These are phyloP conservation scores for Elaeis oleifera DNA, from an alignment of 202 grass and related monocot species.

Conservation along the genomic window DNA sequence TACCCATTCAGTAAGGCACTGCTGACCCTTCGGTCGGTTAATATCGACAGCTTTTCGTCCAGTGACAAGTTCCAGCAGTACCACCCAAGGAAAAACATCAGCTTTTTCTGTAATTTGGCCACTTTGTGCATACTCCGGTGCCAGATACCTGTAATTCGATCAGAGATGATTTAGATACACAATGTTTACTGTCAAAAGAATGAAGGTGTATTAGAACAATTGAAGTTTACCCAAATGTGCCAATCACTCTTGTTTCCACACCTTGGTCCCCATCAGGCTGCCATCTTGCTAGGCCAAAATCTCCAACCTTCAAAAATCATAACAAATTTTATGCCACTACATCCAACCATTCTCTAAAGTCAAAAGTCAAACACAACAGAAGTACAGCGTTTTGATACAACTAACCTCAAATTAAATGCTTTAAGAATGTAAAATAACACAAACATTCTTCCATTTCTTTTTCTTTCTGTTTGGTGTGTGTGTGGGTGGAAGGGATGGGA, in stretches of 20 bases:
- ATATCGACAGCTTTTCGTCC: constrained; percentile 95
- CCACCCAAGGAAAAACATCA: constrained; percentile 94
- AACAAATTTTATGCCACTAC: constrained; percentile 15
- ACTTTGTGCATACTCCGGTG: constrained; percentile 91
- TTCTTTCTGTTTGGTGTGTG: too few relatives aligned
- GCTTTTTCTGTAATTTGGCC: constrained; percentile 98
- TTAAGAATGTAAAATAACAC: too few relatives aligned
- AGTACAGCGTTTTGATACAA: too few relatives aligned
- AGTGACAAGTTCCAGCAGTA: constrained; percentile 89
- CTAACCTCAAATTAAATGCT: too few relatives aligned
- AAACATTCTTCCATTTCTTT: too few relatives aligned
- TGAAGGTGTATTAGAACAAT: constrained; percentile 1
- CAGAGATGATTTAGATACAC: background rate
- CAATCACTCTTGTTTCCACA: constrained; percentile 94
- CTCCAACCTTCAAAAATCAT: constrained; percentile 61
- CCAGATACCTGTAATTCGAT: constrained; percentile 64
- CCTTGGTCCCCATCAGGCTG: constrained; percentile 94
- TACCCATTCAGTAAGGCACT: constrained; percentile 97
- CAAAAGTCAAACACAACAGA: too few relatives aligned
- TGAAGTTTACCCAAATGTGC: constrained; percentile 76
- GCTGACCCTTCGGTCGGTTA: constrained; percentile 88
- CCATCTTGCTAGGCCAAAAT: constrained; percentile 94
- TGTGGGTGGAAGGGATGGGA: too few relatives aligned
- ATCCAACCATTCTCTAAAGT: too few relatives aligned
- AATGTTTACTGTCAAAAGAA: constrained; percentile 10